Evolutionary conservation across 2,329 filamentous ascomycete genomes (phyloP).

Genomic region (Teratosphaeria viscida): DNA sequence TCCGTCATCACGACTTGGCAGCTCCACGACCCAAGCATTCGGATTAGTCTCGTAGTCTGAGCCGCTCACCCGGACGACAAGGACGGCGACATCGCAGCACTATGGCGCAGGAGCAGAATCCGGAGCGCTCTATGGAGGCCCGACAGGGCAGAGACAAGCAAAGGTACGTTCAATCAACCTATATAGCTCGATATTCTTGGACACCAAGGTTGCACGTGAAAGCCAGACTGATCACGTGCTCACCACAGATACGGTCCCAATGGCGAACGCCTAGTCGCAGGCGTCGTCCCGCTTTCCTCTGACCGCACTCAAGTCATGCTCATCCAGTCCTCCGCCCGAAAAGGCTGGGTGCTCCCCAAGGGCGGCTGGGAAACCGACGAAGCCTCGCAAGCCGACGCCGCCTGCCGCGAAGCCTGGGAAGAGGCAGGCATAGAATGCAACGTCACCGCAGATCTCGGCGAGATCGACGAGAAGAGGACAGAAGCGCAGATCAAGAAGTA

Average conservation of each 20-base stretch:
- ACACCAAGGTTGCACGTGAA: not conserved
- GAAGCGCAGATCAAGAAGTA: slow-evolving; percentile 25
- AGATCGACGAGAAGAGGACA: slow-evolving; percentile 69
- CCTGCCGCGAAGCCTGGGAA: slow-evolving; percentile 88
- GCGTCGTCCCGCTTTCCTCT: slow-evolving; percentile 76
- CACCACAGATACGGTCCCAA: slow-evolving; percentile 69
- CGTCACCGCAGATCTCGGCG: slow-evolving; percentile 74
- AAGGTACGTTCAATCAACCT: slow-evolving; percentile 31
- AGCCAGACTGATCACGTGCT: slow-evolving; percentile 11
- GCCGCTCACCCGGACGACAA: slow-evolving; percentile 11
- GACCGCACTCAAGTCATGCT: slow-evolving; percentile 84
- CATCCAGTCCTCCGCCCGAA: slow-evolving; percentile 83
- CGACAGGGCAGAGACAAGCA: slow-evolving; percentile 69
- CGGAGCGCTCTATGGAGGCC: slow-evolving; percentile 48
- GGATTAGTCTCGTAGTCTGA: slow-evolving; percentile 7
- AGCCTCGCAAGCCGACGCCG: slow-evolving; percentile 71
- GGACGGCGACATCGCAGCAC: not conserved
- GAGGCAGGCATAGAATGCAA: slow-evolving; percentile 86
- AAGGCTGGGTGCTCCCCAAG: slow-evolving; percentile 94
- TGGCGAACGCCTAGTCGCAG: slow-evolving; percentile 89
- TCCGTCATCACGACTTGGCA: not conserved
- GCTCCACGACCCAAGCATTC: slow-evolving; percentile 3
- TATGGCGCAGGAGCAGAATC: slow-evolving; percentile 35
- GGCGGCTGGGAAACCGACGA: slow-evolving; percentile 97
- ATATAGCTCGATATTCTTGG: not conserved